These are phyloP conservation scores for Phylloboletellus chloephorus DNA, from an alignment of 1,284 basidiomycete species.

Conservation along the genomic window DNA sequence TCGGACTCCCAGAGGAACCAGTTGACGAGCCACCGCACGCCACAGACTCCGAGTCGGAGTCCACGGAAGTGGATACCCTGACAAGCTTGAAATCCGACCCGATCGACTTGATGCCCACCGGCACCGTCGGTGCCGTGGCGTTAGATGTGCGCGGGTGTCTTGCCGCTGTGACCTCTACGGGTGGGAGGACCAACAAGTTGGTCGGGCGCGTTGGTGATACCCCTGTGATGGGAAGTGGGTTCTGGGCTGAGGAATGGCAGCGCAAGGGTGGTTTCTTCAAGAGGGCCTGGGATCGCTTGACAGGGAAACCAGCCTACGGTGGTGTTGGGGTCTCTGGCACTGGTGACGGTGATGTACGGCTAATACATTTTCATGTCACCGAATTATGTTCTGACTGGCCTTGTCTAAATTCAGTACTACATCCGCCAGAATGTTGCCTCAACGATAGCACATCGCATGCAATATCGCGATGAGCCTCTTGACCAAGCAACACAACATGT, in stretches of 20 bases:
- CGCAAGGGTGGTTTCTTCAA: constrained; percentile 34
- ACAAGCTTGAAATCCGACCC: constrained; percentile 23
- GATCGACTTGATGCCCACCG: constrained; percentile 62
- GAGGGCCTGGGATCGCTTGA: constrained; percentile 39
- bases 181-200: constrained; percentile 77
- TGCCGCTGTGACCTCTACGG: constrained; percentile 70
- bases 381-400: constrained; percentile 4
- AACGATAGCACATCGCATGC: constrained; percentile 63
- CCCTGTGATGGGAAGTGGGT: constrained; percentile 70
- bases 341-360: constrained; percentile 71
- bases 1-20: constrained; percentile 66
- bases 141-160: constrained; percentile 71
- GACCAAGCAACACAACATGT: constrained; percentile 48
- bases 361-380: constrained; percentile 5
- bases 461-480: constrained; percentile 53
- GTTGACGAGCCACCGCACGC: constrained; percentile 36
- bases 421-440: constrained; percentile 65
- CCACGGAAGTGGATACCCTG: constrained; percentile 12
- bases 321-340: constrained; percentile 78
- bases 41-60: constrained; percentile 1
- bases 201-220: constrained; percentile 80
- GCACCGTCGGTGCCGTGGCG: constrained; percentile 81
- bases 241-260: constrained; percentile 78
- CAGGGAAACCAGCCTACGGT: constrained; percentile 32
- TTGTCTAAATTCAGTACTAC: constrained; percentile 54